Evolutionary conservation across 192 early-diverging fungal genomes (phyloP).

Genomic region (Linderina pennispora): DNA sequence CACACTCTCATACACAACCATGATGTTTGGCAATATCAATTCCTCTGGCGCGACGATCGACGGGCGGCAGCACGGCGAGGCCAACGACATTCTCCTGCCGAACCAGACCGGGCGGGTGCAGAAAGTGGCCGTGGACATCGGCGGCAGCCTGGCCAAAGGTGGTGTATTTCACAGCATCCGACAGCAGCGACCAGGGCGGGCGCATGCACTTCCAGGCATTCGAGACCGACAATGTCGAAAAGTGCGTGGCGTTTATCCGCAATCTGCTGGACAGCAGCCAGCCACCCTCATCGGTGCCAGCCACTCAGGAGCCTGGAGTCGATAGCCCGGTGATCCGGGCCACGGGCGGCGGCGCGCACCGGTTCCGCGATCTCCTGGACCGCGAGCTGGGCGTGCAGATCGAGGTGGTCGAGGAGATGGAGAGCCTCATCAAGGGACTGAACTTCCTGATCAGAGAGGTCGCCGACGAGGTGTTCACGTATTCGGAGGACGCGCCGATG

Average conservation of each 20-base stretch:
- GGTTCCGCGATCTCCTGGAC: constrained; percentile 63
- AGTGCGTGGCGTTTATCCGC: constrained; percentile 79
- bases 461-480: constrained; percentile 91
- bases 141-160: constrained; percentile 71
- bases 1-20: not conserved
- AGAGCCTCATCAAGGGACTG: constrained; percentile 73
- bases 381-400: constrained; percentile 65
- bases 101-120: constrained; percentile 77
- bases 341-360: constrained; percentile 84
- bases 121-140: constrained; percentile 88
- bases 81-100: constrained; percentile 81
- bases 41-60: constrained; percentile 36
- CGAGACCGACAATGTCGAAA: constrained; percentile 87
- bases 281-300: no score
- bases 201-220: constrained; percentile 90
- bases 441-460: constrained; percentile 92
- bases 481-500: constrained; percentile 69
- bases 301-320: not conserved
- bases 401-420: constrained; percentile 92
- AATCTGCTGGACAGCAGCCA: constrained; percentile 50
- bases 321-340: constrained; percentile 59
- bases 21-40: constrained; percentile 47
- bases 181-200: constrained; percentile 57
- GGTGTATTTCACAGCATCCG: constrained; percentile 57
- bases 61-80: constrained; percentile 13